A percentile compares a stretch with the other conserved stretches of the same genome.
Conservation (phyloP, 331 rosid genomes). For the Stylosanthes scabra region DNA sequence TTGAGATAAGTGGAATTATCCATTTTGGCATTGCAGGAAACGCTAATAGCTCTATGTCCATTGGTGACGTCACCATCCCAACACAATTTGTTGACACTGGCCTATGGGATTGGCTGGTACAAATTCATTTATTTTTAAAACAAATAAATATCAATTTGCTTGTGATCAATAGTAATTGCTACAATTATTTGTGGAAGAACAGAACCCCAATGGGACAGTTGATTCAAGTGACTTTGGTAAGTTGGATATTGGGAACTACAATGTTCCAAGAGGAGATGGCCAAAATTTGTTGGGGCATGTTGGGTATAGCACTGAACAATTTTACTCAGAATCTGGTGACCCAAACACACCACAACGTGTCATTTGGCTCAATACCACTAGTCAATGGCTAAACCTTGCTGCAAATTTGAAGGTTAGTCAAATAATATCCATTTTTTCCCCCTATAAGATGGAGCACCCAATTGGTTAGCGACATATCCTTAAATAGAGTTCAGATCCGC, state of each 20-base stretch:
- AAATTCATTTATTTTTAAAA: too few relatives aligned
- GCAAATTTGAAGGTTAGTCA: constrained; percentile 44
- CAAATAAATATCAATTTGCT: neutral
- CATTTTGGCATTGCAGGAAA: constrained; percentile 66
- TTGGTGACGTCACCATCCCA: constrained; percentile 59
- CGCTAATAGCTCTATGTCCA: constrained; percentile 52
- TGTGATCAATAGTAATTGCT: neutral
- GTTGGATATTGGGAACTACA: constrained; percentile 45
- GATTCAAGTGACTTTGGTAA: constrained; percentile 25
- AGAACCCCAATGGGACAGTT: constrained; percentile 47
- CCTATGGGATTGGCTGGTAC: constrained; percentile 53
- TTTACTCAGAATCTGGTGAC: constrained; percentile 41
- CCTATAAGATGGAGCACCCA: too few relatives aligned
- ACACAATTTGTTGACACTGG: constrained; percentile 52
- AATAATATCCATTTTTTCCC: too few relatives aligned
- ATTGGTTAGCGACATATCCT: too few relatives aligned
- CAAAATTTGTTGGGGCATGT: constrained; percentile 47
- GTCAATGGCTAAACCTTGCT: constrained; percentile 49
- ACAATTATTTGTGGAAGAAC: constrained; percentile 29
- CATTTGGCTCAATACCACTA: constrained; percentile 41
- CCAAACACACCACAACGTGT: constrained; percentile 38
- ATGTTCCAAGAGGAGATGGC: constrained; percentile 43
- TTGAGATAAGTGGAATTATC: constrained; percentile 49
- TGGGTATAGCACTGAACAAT: constrained; percentile 34
- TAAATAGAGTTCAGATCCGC: too few relatives aligned